Conservation (phyloP, 2,329 filamentous ascomycete species). For the Neonectria magnoliae region DNA sequence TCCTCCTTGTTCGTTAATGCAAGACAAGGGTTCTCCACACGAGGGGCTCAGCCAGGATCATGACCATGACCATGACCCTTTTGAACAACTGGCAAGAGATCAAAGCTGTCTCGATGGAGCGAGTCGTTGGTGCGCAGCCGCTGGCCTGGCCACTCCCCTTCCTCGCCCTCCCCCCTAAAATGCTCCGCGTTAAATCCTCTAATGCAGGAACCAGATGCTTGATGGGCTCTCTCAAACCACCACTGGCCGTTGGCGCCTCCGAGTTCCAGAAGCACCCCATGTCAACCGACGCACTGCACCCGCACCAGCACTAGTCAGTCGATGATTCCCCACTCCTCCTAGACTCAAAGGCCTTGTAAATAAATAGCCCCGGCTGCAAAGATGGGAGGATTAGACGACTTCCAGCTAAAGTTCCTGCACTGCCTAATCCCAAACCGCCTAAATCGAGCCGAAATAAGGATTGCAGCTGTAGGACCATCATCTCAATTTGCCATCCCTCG, state of each 20-base stretch:
- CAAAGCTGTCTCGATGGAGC: background rate
- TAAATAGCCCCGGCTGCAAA: background rate
- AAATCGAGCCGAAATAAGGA: constrained; percentile 18
- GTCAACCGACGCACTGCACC: constrained; percentile 11
- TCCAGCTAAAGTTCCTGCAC: background rate
- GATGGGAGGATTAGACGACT: background rate
- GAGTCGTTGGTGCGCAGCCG: background rate
- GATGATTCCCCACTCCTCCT: constrained; percentile 9
- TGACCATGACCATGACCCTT: constrained; percentile 6
- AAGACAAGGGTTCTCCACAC: constrained; percentile 25
- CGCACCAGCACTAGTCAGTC: constrained; percentile 19
- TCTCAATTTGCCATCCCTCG: constrained; percentile 2
- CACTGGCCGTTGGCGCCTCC: constrained; percentile 6
- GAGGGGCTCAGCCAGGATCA: background rate
- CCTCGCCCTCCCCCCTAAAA: constrained; percentile 13
- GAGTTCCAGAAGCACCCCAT: constrained; percentile 17
- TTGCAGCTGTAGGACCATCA: constrained; percentile 7
- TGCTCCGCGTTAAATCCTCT: constrained; percentile 2
- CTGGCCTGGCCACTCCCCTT: background rate
- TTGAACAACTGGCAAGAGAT: constrained; percentile 17
- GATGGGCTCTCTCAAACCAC: constrained; percentile 13
- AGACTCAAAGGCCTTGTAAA: constrained; percentile 4
- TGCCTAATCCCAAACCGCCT: constrained; percentile 12
- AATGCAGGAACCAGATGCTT: constrained; percentile 43
- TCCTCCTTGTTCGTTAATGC: constrained; percentile 20